A percentile compares a stretch with the other conserved stretches of the same genome.
phyloP scores from a whole-genome alignment of 208 protist species.

The Leishmania martiniquensis region DNA sequence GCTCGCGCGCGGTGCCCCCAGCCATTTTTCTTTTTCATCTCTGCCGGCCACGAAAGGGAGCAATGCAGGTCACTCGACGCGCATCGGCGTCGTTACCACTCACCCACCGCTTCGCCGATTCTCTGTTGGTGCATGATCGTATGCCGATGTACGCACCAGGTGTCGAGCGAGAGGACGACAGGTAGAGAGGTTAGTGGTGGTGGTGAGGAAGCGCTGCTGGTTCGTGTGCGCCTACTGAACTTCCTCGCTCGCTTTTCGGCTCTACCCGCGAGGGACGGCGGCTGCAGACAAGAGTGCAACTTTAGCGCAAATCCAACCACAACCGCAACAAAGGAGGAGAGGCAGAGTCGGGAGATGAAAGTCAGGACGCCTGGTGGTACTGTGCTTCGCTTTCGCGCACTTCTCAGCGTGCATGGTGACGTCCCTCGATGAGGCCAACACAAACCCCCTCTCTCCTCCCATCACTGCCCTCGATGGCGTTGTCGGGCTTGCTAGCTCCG shows the following conservation, averaged over 20 bases:
- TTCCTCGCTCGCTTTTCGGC: too few relatives aligned
- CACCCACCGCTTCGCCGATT: too few relatives aligned
- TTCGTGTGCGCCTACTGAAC: too few relatives aligned
- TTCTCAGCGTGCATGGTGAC: background rate
- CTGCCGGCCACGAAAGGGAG: background rate
- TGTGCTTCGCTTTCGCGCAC: background rate
- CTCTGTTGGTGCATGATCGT: too few relatives aligned
- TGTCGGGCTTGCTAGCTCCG: background rate
- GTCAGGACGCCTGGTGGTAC: background rate
- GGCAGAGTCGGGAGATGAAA: background rate
- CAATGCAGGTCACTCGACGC: background rate
- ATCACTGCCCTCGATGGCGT: background rate
- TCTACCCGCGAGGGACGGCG: too few relatives aligned
- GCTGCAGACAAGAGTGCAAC: too few relatives aligned
- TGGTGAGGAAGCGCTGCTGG: too few relatives aligned
- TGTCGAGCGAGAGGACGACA: too few relatives aligned
- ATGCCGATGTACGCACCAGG: too few relatives aligned
- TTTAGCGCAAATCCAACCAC: background rate
- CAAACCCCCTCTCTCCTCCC: background rate
- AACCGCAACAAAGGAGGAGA: background rate
- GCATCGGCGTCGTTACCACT: too few relatives aligned
- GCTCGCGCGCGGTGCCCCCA: background rate
- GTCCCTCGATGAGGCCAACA: too few relatives aligned
- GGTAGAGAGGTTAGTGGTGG: too few relatives aligned
- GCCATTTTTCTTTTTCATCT: background rate